These are phyloP conservation scores for Globisporangium canariense DNA, from an alignment of 352 stramenopile genomes.

Conservation along the genomic window DNA sequence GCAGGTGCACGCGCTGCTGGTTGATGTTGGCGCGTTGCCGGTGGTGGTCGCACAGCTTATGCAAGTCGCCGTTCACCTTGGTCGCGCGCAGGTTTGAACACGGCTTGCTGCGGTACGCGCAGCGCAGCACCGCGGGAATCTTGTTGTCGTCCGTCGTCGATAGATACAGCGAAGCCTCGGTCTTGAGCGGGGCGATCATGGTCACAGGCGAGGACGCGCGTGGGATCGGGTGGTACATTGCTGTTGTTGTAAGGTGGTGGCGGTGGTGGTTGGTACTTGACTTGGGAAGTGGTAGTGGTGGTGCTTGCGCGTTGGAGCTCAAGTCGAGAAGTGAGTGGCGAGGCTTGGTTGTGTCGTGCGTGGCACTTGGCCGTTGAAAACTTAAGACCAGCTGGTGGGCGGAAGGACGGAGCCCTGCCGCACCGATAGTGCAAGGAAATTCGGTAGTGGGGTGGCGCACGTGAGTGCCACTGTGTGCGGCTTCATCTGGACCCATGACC, in stretches of 20 bases:
- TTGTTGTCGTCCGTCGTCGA: not conserved
- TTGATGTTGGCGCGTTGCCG: constrained; percentile 43
- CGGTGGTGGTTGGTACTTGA: not conserved
- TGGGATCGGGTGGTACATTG: not conserved
- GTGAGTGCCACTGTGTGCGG: not conserved
- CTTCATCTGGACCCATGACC: not conserved
- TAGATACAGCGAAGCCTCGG: not conserved
- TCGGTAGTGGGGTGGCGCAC: not conserved
- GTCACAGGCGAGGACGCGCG: not conserved
- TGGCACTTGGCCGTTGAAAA: too few relatives aligned
- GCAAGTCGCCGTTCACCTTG: constrained; percentile 46
- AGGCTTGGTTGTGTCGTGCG: too few relatives aligned
- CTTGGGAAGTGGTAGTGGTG: not conserved
- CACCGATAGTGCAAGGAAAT: not conserved
- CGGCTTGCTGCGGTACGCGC: constrained; percentile 33
- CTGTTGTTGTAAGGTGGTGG: not conserved
- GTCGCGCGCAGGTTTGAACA: constrained; percentile 30
- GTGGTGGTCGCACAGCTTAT: constrained; percentile 42
- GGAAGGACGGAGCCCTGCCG: not conserved
- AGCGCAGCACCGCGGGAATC: constrained; percentile 14
- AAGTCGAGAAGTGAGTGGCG: constrained; percentile 1
- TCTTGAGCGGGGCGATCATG: not conserved
- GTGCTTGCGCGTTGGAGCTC: not conserved
- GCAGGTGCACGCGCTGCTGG: constrained; percentile 35
- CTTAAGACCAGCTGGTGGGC: not conserved